phyloP scores from a whole-genome alignment of 2,329 filamentous ascomycete species.

The Chrysoporthe austroafricana region DNA sequence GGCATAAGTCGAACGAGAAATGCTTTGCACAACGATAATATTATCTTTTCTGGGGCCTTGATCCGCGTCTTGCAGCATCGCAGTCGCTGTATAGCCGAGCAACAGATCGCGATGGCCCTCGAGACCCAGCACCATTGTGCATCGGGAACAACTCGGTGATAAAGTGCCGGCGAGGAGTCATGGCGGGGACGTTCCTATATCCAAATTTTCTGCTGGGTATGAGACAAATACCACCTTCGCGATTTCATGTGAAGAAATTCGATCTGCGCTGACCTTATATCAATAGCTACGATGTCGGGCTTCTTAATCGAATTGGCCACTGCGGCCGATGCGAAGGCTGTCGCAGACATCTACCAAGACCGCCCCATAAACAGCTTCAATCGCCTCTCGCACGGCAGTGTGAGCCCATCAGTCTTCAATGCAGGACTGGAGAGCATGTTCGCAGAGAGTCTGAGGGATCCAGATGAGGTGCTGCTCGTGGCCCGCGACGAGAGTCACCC shows the following conservation, averaged over 20 bases:
- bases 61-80: too few relatives aligned
- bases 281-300: background rate
- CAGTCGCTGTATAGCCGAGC: background rate
- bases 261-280: background rate
- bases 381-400: slow-evolving; percentile 22
- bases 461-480: slow-evolving; percentile 15
- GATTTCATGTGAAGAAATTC: background rate
- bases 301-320: slow-evolving; percentile 3
- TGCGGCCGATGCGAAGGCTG: slow-evolving; percentile 17
- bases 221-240: background rate
- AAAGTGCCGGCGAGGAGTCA: background rate
- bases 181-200: background rate
- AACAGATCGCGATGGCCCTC: background rate
- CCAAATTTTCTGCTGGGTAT: background rate
- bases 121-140: background rate
- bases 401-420: slow-evolving; percentile 8
- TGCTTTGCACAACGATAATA: background rate
- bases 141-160: background rate
- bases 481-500: slow-evolving; percentile 17
- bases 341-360: slow-evolving; percentile 22
- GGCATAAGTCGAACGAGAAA: background rate
- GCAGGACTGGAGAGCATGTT: slow-evolving; percentile 21
- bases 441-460: slow-evolving; percentile 14
- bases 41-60: background rate
- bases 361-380: slow-evolving; percentile 15